Evolutionary conservation across 2,329 filamentous ascomycete species (phyloP).

Genomic region (Penicillium sp.): DNA sequence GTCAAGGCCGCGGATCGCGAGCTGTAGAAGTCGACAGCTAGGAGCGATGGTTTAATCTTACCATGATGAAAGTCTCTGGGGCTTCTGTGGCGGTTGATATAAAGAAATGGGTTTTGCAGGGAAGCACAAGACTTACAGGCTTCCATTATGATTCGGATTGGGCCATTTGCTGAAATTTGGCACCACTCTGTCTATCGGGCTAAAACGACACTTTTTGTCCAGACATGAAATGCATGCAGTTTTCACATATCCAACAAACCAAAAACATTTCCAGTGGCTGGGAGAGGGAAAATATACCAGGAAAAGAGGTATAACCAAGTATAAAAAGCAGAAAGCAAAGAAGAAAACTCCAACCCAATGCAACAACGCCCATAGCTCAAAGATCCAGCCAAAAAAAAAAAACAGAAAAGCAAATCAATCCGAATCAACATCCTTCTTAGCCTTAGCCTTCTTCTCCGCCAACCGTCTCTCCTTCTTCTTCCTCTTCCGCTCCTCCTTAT

Average conservation of each 20-base stretch:
- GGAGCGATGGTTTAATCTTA: too few relatives aligned
- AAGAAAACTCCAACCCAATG: slow-evolving; percentile 35
- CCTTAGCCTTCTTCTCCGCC: slow-evolving; percentile 51
- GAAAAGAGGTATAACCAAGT: not conserved
- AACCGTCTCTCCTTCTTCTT: slow-evolving; percentile 61
- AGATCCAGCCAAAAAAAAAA: slow-evolving; percentile 19
- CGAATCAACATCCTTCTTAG: slow-evolving; percentile 39
- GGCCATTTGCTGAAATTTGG: not conserved
- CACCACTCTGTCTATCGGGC: slow-evolving; percentile 12
- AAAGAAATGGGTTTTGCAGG: not conserved
- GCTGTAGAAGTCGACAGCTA: slow-evolving; percentile 57
- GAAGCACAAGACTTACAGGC: slow-evolving; percentile 1
- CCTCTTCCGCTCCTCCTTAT: slow-evolving; percentile 61
- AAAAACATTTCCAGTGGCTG: slow-evolving; percentile 10
- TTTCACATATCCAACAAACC: slow-evolving; percentile 18
- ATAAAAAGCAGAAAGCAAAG: not conserved
- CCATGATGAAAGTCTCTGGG: not conserved
- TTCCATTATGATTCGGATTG: slow-evolving; percentile 22
- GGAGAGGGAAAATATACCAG: slow-evolving; percentile 9
- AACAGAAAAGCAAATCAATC: slow-evolving; percentile 24
- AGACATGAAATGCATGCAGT: slow-evolving; percentile 28
- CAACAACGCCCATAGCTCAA: slow-evolving; percentile 34
- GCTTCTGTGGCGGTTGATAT: not conserved
- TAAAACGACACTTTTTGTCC: slow-evolving; percentile 27
- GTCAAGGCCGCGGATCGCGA: slow-evolving; percentile 78